Evolutionary conservation across 2,329 filamentous ascomycete genomes (phyloP), one percentile per base, ranked within the genome.

Genomic region (Xylariaceae sp.): DNA sequence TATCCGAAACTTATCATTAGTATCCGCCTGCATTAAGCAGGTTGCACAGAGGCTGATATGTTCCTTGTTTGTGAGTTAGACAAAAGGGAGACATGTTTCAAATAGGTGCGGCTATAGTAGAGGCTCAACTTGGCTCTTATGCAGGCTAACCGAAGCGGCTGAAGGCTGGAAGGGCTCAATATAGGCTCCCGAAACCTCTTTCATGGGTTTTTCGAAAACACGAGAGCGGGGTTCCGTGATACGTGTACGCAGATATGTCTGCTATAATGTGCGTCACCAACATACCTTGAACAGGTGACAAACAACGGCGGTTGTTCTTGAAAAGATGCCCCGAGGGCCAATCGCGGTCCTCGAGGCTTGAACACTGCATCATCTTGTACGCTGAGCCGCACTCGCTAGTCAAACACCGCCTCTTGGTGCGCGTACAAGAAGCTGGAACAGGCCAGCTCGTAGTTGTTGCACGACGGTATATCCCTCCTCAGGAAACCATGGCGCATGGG

Each of bases 111-210:
- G 62, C 62, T 65, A 50, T 47, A 57, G 49, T 40, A 44, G 62
- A 65, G 62, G 62, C 62, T 65, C 62, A 63, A 56, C 57, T 54
- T 55, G 55, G 54, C 52, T 48, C 50, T 50, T 55, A 55, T 61
- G 59, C 62, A 64, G 60, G 56, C 57, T 52, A 59, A 53, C 60
- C 56, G 58, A 65, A 53, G 62, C 62, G 62, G 62, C 62, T 65
- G 56, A 65, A 63, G 52, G 37, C n/a, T n/a, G n/a, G n/a, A n/a
- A 58, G 53, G 56, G 52, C 57, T 60, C 57, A 54, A 40, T n/a
- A n/a, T n/a, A n/a, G 58, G 51, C 53, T 58, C 47, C 58, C 49
- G 60, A 58, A 51, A 58, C 56, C 56, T 56, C 51, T 54, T 45
- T 58, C 50, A 51, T 54, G 55, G 52, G 53, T 40, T 54, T n/a